These are phyloP conservation scores for Trametopsis cervina DNA, from an alignment of 768 basidiomycete species.

Conservation along the genomic window DNA sequence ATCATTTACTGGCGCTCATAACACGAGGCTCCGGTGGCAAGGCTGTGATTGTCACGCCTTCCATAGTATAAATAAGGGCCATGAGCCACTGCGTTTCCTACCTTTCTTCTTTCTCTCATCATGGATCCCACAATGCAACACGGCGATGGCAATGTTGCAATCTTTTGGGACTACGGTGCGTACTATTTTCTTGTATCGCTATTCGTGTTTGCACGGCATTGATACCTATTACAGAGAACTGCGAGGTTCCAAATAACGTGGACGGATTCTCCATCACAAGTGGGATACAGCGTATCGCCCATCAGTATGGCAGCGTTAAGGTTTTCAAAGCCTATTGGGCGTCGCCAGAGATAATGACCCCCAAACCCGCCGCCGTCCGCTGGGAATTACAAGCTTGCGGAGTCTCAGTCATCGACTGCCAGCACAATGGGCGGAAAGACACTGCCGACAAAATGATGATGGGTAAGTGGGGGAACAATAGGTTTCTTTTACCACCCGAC, in stretches of 20 bases:
- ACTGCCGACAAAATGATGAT: slow-evolving; percentile 46
- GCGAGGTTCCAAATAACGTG: slow-evolving; percentile 27
- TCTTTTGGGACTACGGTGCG: slow-evolving; percentile 40
- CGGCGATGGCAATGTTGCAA: slow-evolving; percentile 22
- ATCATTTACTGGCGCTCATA: too few relatives aligned
- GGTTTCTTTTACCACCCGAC: background rate
- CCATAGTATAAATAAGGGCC: too few relatives aligned
- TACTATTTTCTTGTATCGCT: slow-evolving; percentile 30
- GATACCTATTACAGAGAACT: slow-evolving; percentile 27
- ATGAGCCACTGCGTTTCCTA: too few relatives aligned
- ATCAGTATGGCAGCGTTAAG: slow-evolving; percentile 38
- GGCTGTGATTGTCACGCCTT: too few relatives aligned
- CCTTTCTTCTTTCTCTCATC: too few relatives aligned
- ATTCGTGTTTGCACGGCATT: slow-evolving; percentile 13
- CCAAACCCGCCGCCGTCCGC: slow-evolving; percentile 29
- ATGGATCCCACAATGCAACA: too few relatives aligned
- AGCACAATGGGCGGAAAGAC: slow-evolving; percentile 23
- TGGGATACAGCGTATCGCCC: slow-evolving; percentile 38
- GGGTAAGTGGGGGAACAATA: slow-evolving; percentile 23
- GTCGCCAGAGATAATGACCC: slow-evolving; percentile 30
- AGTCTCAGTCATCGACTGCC: slow-evolving; percentile 33
- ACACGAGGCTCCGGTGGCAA: too few relatives aligned
- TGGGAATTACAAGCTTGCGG: slow-evolving; percentile 44
- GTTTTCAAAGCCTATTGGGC: slow-evolving; percentile 51
- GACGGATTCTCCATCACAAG: slow-evolving; percentile 37